These are phyloP conservation scores for Cucurbita maxima DNA, from an alignment of 306 rosid species.

Conservation along the genomic window DNA sequence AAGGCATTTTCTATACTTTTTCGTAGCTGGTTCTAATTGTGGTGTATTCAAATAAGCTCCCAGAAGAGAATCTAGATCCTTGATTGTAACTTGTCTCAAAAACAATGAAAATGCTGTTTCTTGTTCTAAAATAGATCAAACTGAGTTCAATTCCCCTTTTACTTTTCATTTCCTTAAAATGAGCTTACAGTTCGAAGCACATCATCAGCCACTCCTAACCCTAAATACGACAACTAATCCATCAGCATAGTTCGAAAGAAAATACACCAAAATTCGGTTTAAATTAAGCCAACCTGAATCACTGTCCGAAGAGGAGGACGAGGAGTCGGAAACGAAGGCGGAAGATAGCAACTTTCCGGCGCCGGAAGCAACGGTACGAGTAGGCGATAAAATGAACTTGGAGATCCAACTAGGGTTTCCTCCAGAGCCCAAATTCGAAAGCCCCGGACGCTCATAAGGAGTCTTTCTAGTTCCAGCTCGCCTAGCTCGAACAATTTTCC, in stretches of 20 bases:
- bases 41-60: background rate
- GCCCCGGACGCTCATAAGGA: slow-evolving; percentile 65
- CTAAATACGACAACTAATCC: background rate
- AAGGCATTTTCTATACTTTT: background rate
- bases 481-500: slow-evolving; percentile 58
- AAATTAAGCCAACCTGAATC: slow-evolving; percentile 28
- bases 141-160: background rate
- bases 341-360: slow-evolving; percentile 63
- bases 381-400: slow-evolving; percentile 45
- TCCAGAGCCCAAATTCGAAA: slow-evolving; percentile 5
- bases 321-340: slow-evolving; percentile 38
- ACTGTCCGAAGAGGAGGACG: slow-evolving; percentile 27
- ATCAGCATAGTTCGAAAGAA: background rate
- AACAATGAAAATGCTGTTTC: background rate
- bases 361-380: slow-evolving; percentile 49
- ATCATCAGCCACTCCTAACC: background rate
- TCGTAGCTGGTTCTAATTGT: background rate
- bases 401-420: slow-evolving; percentile 73
- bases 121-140: background rate
- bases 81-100: background rate
- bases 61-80: background rate
- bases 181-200: background rate
- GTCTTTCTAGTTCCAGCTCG: slow-evolving; percentile 26
- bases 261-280: background rate
- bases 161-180: background rate